phyloP scores from a whole-genome alignment of 192 early-diverging fungal species.

The Mortierella alpina region DNA sequence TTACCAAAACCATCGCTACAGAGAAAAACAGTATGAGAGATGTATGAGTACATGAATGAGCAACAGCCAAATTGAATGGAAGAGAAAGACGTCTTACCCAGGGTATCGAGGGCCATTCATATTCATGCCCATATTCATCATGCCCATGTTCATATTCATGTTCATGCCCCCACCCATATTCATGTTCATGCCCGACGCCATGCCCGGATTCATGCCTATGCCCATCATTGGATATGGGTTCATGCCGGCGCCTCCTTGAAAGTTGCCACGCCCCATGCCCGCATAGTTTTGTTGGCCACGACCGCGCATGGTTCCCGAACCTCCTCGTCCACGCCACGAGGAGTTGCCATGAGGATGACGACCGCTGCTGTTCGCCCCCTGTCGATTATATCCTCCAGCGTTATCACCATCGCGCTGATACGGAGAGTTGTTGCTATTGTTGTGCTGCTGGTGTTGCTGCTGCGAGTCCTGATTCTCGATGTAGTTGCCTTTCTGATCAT shows the following conservation, averaged over 20 bases:
- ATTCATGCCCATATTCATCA: slow-evolving; percentile 31
- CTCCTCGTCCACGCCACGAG: slow-evolving; percentile 18
- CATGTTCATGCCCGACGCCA: slow-evolving; percentile 25
- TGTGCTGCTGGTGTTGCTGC: background rate
- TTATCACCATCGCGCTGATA: background rate
- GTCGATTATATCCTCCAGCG: background rate
- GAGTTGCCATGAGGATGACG: background rate
- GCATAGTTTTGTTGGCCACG: background rate
- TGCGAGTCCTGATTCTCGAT: no score
- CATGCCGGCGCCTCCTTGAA: slow-evolving; percentile 19
- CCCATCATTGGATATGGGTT: slow-evolving; percentile 15
- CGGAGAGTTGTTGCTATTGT: background rate
- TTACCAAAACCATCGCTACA: slow-evolving; percentile 29
- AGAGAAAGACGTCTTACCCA: slow-evolving; percentile 14
- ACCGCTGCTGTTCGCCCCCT: background rate
- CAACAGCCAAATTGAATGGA: background rate
- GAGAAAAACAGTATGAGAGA: background rate
- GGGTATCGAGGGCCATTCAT: slow-evolving; percentile 17
- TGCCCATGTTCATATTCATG: slow-evolving; percentile 23
- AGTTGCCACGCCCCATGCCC: slow-evolving; percentile 18
- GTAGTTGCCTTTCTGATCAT: no score
- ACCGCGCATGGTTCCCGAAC: slow-evolving; percentile 10
- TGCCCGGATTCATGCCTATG: slow-evolving; percentile 30
- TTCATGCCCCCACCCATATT: slow-evolving; percentile 29
- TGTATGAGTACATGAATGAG: background rate